These are phyloP conservation scores for Linum trigynum DNA, from an alignment of 345 rosid species.

Conservation along the genomic window DNA sequence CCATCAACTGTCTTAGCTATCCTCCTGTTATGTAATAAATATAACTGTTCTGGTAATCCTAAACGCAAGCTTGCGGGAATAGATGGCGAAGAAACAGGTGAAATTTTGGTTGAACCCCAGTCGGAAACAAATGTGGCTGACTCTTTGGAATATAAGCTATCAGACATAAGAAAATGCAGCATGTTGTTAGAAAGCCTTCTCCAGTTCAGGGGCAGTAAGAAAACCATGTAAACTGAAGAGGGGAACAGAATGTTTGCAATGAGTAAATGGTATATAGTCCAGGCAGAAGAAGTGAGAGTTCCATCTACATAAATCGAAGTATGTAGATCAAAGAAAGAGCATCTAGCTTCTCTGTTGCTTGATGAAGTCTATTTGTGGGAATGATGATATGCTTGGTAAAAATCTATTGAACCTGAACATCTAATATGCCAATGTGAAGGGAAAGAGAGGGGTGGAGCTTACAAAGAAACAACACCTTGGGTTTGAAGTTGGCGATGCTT, in stretches of 20 bases:
- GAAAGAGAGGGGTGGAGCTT: slow-evolving; percentile 15
- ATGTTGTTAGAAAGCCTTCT: slow-evolving; percentile 3
- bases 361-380: too few relatives aligned
- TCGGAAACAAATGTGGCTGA: slow-evolving; percentile 15
- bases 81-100: slow-evolving; percentile 18
- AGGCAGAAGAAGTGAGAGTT: neutral
- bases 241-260: too few relatives aligned
- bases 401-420: neutral
- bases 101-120: slow-evolving; percentile 5
- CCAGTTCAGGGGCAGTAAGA: neutral
- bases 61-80: slow-evolving; percentile 12
- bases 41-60: slow-evolving; percentile 19
- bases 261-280: too few relatives aligned
- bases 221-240: neutral
- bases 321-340: neutral
- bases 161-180: slow-evolving; percentile 7
- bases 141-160: slow-evolving; percentile 21
- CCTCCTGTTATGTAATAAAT: slow-evolving; percentile 21
- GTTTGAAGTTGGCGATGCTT: slow-evolving; percentile 14
- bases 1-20: slow-evolving; percentile 16
- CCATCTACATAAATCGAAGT: too few relatives aligned
- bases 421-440: neutral
- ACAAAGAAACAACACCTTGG: slow-evolving; percentile 28
- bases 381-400: neutral
- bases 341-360: neutral